A percentile compares a stretch with the other conserved stretches of the same genome.
phyloP scores from a whole-genome alignment of 1,139 yeast genomes.

The Blastobotrys buckinghamii region DNA sequence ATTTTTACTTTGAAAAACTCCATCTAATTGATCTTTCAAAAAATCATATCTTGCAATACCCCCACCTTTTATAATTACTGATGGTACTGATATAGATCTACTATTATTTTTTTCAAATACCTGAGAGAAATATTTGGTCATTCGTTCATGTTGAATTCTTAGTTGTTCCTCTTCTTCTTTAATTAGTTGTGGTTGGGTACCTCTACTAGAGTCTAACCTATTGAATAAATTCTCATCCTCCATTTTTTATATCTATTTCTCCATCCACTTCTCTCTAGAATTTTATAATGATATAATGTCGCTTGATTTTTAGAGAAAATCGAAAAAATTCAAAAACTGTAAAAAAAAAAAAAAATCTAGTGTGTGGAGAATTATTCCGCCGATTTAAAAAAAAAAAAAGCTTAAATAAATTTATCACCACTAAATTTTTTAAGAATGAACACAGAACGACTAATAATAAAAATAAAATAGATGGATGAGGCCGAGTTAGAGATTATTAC shows the following conservation, averaged over 20 bases:
- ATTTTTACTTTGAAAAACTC: constrained; percentile 39
- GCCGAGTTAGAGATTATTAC: constrained; percentile 19
- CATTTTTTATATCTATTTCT: background rate
- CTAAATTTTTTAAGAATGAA: no score
- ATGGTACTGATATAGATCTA: constrained; percentile 30
- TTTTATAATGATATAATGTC: no score
- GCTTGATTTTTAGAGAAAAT: no score
- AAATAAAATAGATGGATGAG: constrained; percentile 6
- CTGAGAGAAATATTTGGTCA: constrained; percentile 8
- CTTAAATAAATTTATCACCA: no score
- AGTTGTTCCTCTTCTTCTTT: background rate
- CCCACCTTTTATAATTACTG: constrained; percentile 54
- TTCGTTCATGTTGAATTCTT: constrained; percentile 7
- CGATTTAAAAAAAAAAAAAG: no score
- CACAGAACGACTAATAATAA: no score
- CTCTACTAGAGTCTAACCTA: constrained; percentile 2
- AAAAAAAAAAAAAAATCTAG: background rate
- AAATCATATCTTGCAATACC: constrained; percentile 40
- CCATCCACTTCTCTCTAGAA: background rate
- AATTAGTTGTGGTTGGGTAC: background rate
- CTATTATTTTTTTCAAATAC: constrained; percentile 18
- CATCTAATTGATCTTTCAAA: constrained; percentile 48
- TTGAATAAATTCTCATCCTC: constrained; percentile 10
- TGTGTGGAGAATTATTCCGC: no score
- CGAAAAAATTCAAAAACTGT: no score